phyloP scores from a whole-genome alignment of 2,329 filamentous ascomycete genomes.

The Capronia americana region DNA sequence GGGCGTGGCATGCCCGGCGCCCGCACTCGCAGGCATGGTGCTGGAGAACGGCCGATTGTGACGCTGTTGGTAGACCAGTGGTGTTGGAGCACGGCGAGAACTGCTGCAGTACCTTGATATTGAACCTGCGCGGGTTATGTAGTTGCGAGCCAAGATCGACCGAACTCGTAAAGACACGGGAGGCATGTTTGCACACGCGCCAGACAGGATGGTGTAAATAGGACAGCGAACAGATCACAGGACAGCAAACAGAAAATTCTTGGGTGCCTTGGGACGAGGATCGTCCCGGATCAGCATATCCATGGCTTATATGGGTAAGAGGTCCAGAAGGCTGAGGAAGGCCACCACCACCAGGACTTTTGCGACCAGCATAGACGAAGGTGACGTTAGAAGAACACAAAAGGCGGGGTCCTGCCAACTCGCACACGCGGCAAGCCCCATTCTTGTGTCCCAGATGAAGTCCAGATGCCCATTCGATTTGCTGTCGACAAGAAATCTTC shows the following conservation, averaged over 20 bases:
- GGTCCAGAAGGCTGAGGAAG: background rate
- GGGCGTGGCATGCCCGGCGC: background rate
- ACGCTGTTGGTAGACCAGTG: background rate
- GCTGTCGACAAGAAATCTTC: background rate
- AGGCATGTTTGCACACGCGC: constrained; percentile 11
- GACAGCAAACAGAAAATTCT: background rate
- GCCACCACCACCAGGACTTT: background rate
- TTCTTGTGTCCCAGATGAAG: background rate
- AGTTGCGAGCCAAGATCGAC: constrained; percentile 11
- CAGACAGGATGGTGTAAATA: background rate
- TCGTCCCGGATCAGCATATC: constrained; percentile 3
- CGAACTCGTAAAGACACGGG: constrained; percentile 2
- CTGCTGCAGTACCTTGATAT: constrained; percentile 21
- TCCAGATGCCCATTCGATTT: background rate
- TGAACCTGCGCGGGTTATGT: constrained; percentile 2
- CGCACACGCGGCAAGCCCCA: constrained; percentile 2
- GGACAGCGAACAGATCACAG: background rate
- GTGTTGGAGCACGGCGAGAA: background rate
- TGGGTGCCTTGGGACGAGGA: background rate
- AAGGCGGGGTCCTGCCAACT: constrained; percentile 7
- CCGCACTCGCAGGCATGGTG: background rate
- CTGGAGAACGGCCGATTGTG: constrained; percentile 5
- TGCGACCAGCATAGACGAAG: background rate
- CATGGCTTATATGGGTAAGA: background rate
- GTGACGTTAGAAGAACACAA: constrained; percentile 15